Base-by-base conservation (phyloP, 2,329 filamentous ascomycete genomes). In the Periconia sp. region DNA sequence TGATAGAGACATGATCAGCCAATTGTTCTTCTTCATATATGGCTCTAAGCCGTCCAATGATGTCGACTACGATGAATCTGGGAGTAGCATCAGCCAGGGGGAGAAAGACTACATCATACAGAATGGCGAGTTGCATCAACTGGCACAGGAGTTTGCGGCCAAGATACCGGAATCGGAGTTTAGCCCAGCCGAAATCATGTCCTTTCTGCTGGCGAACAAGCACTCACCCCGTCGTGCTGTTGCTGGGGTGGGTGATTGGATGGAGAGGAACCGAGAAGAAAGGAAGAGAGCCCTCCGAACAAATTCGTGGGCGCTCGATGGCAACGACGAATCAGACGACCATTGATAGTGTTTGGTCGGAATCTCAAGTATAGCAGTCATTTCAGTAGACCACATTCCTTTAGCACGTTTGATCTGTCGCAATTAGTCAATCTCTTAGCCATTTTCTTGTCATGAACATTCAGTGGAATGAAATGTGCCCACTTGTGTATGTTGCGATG, bases 181-280 rank as follows among this genome's bases (percentile, higher is more conserved):
- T 35, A 60, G 57, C 49, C 57, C 49, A 27, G 58, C 58, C 52
- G 47, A 60, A 31, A 55, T 60, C 37, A 20, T 60, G 51, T 60
- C 51, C 6, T 47, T 58, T 56, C 52, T 60, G 27, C 46, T 60
- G 41, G 53, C 55, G 19, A 56, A 60, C 50, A 58, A 58, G 53
- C 57, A 52, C 19, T 60, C 37, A 55, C 54, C 54, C 31, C 48
- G 41, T 41, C 42, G 50, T 53, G 55, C 54, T 49, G 47, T 60
- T 55, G 57, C 49, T 48, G 43, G 45, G 53, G 52, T 60, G 30
- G 50, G 7, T 6, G 45, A 49, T 23, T 60, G 50, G 57, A 53
- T 55, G 35, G 52, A 57, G 47, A 60, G 53, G 41, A 1, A 47
- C 51, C 40, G 40, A 51, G 52, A 60, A 17, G 50, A 60, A 50